Evolutionary conservation across 2,329 filamentous ascomycete species (phyloP), one percentile per base, ranked within the genome.

Genomic region (Colletotrichum sojae): DNA sequence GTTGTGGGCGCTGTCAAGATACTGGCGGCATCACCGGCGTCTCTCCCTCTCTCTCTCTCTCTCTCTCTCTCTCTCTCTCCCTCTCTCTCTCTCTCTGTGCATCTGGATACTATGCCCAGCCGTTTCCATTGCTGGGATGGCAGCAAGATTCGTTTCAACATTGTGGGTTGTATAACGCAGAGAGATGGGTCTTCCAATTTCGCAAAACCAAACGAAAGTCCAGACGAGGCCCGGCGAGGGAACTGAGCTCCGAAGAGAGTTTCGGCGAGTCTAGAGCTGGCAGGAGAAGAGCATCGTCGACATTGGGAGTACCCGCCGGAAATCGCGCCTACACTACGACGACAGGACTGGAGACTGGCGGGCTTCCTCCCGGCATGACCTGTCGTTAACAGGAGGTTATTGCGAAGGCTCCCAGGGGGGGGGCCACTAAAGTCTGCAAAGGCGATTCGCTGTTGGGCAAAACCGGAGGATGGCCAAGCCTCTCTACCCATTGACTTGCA

Each of bases 401-500:
- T 69, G 62, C 66, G 66, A 69, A 40, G 62, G 49, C 49, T 52
- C 49, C 66, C 13, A 10, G 31, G 31, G 31, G 22, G 22, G 54
- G 55, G 55, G n/a, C 49, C 66, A 69, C 43, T 66, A 49, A 60
- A 70, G 51, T 55, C 63, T 58, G 63, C 58, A 36, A 15, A 51
- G 48, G 70, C 63, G 70, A 71, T 63, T 70, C 70, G 70, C 70
- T 63, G 51, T 51, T 27, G 60, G 31, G 39, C 60, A 52, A 67
- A 16, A 25, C 46, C 31, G 59, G 36, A 58, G 39, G 54, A 56
- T 55, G 51, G 70, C 70, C 70, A 71, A 71, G 63, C 49, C 64
- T 52, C 52, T 43, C 49, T 54, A 63, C 60, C 58, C 59, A 63
- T 62, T 67, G 67, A 65, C 70, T 70, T 63, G 63, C 70, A 71